Conservation (phyloP, 2,329 filamentous ascomycete genomes). For the Monosporascus cannonballus region DNA sequence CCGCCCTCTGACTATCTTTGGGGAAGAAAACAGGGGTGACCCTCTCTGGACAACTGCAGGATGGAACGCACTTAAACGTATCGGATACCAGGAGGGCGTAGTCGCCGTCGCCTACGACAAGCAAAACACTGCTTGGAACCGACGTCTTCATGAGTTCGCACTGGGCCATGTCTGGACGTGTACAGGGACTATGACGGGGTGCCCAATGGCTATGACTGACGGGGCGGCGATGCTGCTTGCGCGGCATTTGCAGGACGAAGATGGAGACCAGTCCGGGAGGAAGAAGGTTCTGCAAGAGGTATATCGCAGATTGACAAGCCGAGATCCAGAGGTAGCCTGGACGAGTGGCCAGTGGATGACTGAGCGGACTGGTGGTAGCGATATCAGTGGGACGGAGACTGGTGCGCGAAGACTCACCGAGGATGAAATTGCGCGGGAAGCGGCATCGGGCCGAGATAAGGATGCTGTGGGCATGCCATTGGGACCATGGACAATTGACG, state of each 20-base stretch:
- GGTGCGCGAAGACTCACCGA: conserved; percentile 27
- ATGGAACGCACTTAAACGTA: conserved; percentile 12
- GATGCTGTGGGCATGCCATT: conserved; percentile 11
- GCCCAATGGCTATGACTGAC: conserved; percentile 49
- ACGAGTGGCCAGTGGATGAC: conserved; percentile 62
- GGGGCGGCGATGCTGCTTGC: conserved; percentile 34
- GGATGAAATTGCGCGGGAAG: conserved; percentile 4
- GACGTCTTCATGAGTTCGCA: conserved; percentile 10
- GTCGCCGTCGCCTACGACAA: conserved; percentile 9
- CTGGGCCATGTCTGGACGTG: conserved; percentile 5
- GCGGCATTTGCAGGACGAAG: conserved; percentile 18
- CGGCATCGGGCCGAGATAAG: conserved; percentile 15
- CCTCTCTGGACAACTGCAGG: conserved; percentile 9
- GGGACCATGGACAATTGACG: conserved; percentile 41
- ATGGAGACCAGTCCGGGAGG: conserved; percentile 9
- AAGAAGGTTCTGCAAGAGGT: conserved; percentile 31
- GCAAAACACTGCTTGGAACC: conserved; percentile 3
- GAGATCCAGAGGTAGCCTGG: conserved; percentile 40
- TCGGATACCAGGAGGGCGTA: conserved; percentile 9
- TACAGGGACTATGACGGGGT: conserved; percentile 34
- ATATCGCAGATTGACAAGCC: conserved; percentile 37
- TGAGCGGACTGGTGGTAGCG: conserved; percentile 50
- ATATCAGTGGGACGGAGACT: conserved; percentile 52
- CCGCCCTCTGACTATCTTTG: conserved; percentile 10
- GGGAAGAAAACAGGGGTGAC: conserved; percentile 8